Evolutionary conservation across 2,329 filamentous ascomycete genomes (phyloP).

Genomic region (Fusarium abutilonis): DNA sequence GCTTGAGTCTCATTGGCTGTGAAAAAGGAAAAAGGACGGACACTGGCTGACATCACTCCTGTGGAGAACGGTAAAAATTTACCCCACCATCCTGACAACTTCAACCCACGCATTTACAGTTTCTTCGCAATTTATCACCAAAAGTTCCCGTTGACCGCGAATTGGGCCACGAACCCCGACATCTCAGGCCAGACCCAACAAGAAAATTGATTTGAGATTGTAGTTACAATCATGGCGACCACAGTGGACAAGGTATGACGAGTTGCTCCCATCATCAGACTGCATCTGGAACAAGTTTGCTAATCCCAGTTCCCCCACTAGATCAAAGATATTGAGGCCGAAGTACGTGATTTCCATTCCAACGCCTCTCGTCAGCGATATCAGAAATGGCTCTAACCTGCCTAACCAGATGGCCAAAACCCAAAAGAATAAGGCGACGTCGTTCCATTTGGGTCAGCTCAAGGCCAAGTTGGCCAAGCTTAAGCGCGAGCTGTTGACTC

Average conservation of each 20-base stretch:
- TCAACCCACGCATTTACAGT: slow-evolving; percentile 39
- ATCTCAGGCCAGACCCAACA: slow-evolving; percentile 33
- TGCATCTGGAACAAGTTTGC: slow-evolving; percentile 38
- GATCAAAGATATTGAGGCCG: slow-evolving; percentile 97
- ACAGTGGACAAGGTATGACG: slow-evolving; percentile 89
- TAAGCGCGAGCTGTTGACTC: slow-evolving; percentile 93
- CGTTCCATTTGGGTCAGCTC: slow-evolving; percentile 92
- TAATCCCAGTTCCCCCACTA: slow-evolving; percentile 55
- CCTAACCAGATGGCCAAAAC: slow-evolving; percentile 84
- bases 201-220: slow-evolving; percentile 18
- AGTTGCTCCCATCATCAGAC: slow-evolving; percentile 10
- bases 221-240: slow-evolving; percentile 79
- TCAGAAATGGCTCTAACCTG: slow-evolving; percentile 28
- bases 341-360: slow-evolving; percentile 67
- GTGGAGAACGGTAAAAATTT: slow-evolving; percentile 49
- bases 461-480: slow-evolving; percentile 99
- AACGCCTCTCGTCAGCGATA: slow-evolving; percentile 20
- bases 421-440: slow-evolving; percentile 97
- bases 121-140: slow-evolving; percentile 40
- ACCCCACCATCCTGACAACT: slow-evolving; percentile 51
- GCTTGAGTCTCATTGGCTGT: slow-evolving; percentile 22
- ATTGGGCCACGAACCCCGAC: slow-evolving; percentile 29
- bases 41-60: slow-evolving; percentile 49
- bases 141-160: slow-evolving; percentile 32
- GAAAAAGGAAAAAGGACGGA: slow-evolving; percentile 1